Evolutionary conservation across 1,284 basidiomycete species (phyloP).

Genomic region (Melampsora larici-populina): DNA sequence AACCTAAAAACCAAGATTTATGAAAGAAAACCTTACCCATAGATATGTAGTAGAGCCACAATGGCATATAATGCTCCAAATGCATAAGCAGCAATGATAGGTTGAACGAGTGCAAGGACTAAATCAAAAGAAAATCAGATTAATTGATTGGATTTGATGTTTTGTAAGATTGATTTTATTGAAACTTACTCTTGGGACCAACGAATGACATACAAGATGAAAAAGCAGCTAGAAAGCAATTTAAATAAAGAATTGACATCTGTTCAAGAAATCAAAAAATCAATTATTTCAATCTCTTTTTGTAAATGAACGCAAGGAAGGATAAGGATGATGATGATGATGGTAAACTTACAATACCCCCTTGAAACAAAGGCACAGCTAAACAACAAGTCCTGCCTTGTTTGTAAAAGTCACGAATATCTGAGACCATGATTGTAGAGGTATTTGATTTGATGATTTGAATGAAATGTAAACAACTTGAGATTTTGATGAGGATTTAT

Average conservation of each 20-base stretch:
- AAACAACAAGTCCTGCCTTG: constrained; percentile 36
- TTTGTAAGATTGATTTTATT: not conserved
- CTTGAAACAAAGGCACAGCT: constrained; percentile 25
- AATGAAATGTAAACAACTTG: too few species aligned
- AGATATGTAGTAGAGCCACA: constrained; percentile 15
- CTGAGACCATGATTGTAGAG: not conserved
- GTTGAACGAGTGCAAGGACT: constrained; percentile 42
- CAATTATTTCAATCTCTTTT: not conserved
- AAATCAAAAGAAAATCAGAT: too few species aligned
- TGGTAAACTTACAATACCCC: not conserved
- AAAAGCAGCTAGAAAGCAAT: constrained; percentile 28
- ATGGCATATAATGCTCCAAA: constrained; percentile 25
- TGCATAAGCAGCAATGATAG: constrained; percentile 11
- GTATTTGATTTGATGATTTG: too few species aligned
- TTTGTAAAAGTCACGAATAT: constrained; percentile 43
- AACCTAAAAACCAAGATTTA: too few species aligned
- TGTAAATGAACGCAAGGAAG: not conserved
- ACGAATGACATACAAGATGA: constrained; percentile 26
- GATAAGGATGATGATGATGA: too few species aligned
- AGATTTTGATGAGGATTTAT: too few species aligned
- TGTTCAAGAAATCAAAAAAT: not conserved
- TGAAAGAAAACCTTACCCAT: constrained; percentile 18
- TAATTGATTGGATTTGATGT: not conserved
- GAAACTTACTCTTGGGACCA: constrained; percentile 37
- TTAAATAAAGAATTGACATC: constrained; percentile 37